Conservation (phyloP, 2,329 filamentous ascomycete species). For the Aspergillus udagawae region DNA sequence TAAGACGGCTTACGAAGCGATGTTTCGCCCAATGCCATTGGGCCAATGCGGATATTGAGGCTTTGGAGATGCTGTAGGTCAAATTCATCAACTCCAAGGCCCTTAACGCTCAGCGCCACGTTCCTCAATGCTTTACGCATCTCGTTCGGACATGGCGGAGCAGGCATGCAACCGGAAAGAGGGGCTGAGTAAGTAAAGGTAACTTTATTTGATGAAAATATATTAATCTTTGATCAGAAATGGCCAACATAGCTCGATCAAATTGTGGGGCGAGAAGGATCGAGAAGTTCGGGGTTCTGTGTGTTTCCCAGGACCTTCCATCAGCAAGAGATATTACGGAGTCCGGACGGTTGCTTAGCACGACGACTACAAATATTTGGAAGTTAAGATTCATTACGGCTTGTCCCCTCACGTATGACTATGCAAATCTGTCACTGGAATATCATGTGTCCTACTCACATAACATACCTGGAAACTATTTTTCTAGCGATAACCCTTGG, state of each 20-base stretch:
- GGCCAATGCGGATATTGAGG: slow-evolving; percentile 2
- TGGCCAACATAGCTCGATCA: background rate
- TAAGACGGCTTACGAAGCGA: background rate
- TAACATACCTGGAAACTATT: no score
- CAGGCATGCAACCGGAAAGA: background rate
- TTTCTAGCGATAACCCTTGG: no score
- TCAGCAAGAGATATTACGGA: no score
- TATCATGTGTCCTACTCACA: no score
- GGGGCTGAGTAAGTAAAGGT: background rate
- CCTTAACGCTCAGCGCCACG: background rate
- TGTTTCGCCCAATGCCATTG: background rate
- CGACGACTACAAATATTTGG: no score
- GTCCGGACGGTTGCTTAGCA: no score
- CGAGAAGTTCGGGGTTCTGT: background rate
- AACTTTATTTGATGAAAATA: background rate
- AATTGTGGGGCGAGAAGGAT: background rate
- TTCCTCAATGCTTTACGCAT: background rate
- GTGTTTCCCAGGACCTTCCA: no score
- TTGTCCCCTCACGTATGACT: no score
- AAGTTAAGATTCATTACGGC: no score
- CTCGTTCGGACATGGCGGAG: background rate
- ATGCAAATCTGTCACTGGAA: no score
- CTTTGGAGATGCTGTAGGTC: slow-evolving; percentile 2
- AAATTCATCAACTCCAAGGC: slow-evolving; percentile 2
- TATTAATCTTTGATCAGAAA: background rate